Evolutionary conservation across 148 eudicot species (phyloP).

Genomic region (Persicaria tinctoria): DNA sequence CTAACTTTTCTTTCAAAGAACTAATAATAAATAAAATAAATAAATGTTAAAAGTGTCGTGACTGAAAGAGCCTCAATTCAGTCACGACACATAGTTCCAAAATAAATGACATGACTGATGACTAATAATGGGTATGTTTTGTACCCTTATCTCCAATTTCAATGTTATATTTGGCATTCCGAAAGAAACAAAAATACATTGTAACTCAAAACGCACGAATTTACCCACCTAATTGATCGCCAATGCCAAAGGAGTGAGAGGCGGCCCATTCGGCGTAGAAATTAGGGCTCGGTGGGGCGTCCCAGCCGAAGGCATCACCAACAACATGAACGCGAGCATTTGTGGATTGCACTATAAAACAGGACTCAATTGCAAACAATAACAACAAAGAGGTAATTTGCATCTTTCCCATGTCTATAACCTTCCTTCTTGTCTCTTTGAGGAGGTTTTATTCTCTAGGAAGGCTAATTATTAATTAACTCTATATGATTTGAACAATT

Average conservation of each 20-base stretch:
- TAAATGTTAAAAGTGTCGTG: too few species aligned
- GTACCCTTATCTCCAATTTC: too few species aligned
- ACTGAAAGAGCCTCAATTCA: too few species aligned
- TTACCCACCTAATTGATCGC: constrained; percentile 47
- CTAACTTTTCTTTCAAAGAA: too few species aligned
- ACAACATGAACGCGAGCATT: constrained; percentile 41
- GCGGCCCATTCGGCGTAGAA: constrained; percentile 46
- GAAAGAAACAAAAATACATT: too few species aligned
- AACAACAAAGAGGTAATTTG: neutral
- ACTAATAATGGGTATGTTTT: too few species aligned
- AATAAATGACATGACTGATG: too few species aligned
- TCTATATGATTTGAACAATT: neutral
- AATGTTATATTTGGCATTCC: too few species aligned
- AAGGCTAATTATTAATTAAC: neutral
- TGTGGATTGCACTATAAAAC: constrained; percentile 21
- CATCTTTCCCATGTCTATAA: constrained; percentile 1
- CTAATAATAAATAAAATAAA: too few species aligned
- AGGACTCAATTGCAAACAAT: constrained; percentile 3
- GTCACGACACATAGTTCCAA: too few species aligned
- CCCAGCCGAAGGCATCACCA: constrained; percentile 48
- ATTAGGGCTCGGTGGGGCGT: constrained; percentile 29
- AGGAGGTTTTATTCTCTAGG: neutral
- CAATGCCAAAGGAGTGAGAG: constrained; percentile 33
- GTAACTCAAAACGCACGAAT: neutral
- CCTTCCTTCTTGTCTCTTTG: neutral